phyloP scores from a whole-genome alignment of 371 early-diverging fungal species.

The Mucor circinelloides region DNA sequence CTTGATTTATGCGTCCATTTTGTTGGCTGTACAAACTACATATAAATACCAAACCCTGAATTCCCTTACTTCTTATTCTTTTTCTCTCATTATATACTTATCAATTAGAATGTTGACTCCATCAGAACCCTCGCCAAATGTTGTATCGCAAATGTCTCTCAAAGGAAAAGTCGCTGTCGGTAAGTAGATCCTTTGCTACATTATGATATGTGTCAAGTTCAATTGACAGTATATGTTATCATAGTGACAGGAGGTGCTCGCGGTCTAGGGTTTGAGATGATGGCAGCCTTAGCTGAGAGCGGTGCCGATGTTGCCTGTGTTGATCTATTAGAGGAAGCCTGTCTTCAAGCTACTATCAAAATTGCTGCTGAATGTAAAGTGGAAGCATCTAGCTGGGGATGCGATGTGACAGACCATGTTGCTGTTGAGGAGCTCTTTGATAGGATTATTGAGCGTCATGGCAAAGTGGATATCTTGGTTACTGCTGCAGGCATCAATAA shows the following conservation, averaged over 20 bases:
- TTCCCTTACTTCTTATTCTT: neutral
- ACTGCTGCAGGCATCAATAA: conserved; percentile 84
- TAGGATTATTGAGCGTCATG: conserved; percentile 62
- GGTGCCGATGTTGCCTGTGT: conserved; percentile 48
- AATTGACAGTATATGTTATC: neutral
- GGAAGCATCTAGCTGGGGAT: conserved; percentile 37
- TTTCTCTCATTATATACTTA: neutral
- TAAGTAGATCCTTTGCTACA: conserved; percentile 13
- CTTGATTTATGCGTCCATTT: neutral
- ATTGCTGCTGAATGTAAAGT: conserved; percentile 29
- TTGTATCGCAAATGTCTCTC: conserved; percentile 30
- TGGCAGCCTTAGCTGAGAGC: conserved; percentile 40
- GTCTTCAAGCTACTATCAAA: conserved; percentile 18
- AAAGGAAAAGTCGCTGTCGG: conserved; percentile 43
- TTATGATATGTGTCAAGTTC: neutral
- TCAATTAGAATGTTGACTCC: neutral
- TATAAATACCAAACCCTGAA: neutral
- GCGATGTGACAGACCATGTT: conserved; percentile 63
- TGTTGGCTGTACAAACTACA: neutral
- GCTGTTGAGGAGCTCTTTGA: conserved; percentile 84
- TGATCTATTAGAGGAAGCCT: conserved; percentile 27
- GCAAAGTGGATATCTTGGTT: conserved; percentile 92
- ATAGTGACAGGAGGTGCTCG: conserved; percentile 50
- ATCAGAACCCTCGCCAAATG: conserved; percentile 19
- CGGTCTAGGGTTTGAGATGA: conserved; percentile 51